Percentiles rank a stretch among this genome's conserved stretches.
Conservation (phyloP, 176 grass and related monocot species). For the Echinochloa phyllopogon region DNA sequence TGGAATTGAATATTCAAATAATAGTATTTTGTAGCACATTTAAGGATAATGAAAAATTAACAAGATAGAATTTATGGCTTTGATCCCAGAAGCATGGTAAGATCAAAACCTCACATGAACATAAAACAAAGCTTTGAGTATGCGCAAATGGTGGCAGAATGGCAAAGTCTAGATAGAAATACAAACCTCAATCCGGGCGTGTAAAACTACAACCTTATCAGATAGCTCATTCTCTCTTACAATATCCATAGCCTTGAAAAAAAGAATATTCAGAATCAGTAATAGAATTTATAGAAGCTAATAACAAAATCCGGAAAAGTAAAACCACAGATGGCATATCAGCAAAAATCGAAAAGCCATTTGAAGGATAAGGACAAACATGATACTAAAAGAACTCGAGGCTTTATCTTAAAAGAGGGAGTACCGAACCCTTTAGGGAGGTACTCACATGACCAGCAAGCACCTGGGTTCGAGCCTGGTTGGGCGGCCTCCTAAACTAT, state of each 20-base stretch:
- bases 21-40: constrained; percentile 26
- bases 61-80: constrained; percentile 12
- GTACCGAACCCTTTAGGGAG: neutral
- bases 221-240: constrained; percentile 92
- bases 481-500: neutral
- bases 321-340: neutral
- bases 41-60: constrained; percentile 22
- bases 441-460: neutral
- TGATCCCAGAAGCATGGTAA: constrained; percentile 1
- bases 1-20: constrained; percentile 42
- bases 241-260: constrained; percentile 84
- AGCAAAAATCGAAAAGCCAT: neutral
- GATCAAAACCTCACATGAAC: neutral
- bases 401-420: neutral
- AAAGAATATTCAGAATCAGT: constrained; percentile 27
- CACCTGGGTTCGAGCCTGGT: neutral
- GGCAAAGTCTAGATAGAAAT: constrained; percentile 20
- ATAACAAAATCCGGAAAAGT: constrained; percentile 27
- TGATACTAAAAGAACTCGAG: neutral
- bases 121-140: constrained; percentile 16
- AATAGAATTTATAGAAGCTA: constrained; percentile 36
- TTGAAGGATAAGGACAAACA: neutral
- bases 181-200: constrained; percentile 84
- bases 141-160: constrained; percentile 31
- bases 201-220: constrained; percentile 92